A percentile compares a stretch with the other conserved stretches of the same genome.
phyloP scores from a whole-genome alignment of 306 rosid species.

The Lathyrus aphaca region DNA sequence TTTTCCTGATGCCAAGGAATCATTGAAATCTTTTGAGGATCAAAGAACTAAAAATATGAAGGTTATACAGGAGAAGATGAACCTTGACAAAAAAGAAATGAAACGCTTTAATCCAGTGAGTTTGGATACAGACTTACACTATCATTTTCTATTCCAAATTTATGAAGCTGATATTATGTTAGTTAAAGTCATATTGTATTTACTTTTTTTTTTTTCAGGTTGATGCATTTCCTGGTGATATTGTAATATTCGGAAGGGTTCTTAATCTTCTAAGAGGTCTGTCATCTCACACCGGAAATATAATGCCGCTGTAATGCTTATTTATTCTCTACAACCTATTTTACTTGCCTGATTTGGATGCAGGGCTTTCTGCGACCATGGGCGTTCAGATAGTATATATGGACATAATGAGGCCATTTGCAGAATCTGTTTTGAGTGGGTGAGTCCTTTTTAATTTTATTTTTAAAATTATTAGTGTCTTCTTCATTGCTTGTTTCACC shows the following conservation, averaged over 20 bases:
- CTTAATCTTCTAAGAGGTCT: slow-evolving; percentile 97
- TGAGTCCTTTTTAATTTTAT: slow-evolving; percentile 45
- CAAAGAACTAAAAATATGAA: slow-evolving; percentile 81
- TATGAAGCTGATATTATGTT: slow-evolving; percentile 32
- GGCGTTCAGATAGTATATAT: slow-evolving; percentile 74
- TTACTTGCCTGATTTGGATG: slow-evolving; percentile 44
- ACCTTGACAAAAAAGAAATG: slow-evolving; percentile 73
- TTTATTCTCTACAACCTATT: slow-evolving; percentile 30
- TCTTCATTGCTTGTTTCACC: slow-evolving; percentile 40
- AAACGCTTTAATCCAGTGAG: slow-evolving; percentile 97
- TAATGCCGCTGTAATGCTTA: slow-evolving; percentile 29
- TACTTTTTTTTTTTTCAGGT: slow-evolving; percentile 59
- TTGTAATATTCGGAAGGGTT: slow-evolving; percentile 90
- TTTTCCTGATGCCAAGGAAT: slow-evolving; percentile 57
- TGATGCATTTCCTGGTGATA: slow-evolving; percentile 99
- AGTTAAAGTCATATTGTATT: slow-evolving; percentile 7
- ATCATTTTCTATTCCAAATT: slow-evolving; percentile 28
- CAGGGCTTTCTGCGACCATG: slow-evolving; percentile 93
- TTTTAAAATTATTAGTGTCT: slow-evolving; percentile 1
- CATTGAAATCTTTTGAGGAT: slow-evolving; percentile 66
- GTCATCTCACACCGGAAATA: slow-evolving; percentile 29
- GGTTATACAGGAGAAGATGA: slow-evolving; percentile 86
- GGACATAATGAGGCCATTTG: slow-evolving; percentile 99
- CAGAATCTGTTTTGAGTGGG: slow-evolving; percentile 88
- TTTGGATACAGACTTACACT: slow-evolving; percentile 40